A percentile compares a stretch with the other conserved stretches of the same genome.
These are phyloP conservation scores for Cladosporium sphaerospermum DNA, from an alignment of 2,329 filamentous ascomycete genomes.

Conservation along the genomic window DNA sequence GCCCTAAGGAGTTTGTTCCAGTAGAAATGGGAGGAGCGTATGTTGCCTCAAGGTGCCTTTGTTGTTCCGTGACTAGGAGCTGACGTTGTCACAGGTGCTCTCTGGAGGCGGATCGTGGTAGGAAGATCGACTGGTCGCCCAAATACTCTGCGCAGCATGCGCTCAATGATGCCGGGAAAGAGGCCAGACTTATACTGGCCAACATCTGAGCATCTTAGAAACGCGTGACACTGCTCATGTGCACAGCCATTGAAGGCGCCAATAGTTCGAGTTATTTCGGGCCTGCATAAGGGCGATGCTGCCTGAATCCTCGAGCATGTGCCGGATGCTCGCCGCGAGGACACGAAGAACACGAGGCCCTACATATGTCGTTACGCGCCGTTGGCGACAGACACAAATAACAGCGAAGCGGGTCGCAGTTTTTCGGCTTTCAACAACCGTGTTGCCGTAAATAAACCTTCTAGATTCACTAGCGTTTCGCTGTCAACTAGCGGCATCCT, in stretches of 20 bases:
- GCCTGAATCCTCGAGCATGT: too few relatives aligned
- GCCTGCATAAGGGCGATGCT: too few relatives aligned
- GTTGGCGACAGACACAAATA: too few relatives aligned
- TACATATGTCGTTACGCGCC: too few relatives aligned
- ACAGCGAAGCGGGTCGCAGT: background rate
- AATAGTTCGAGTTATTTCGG: too few relatives aligned
- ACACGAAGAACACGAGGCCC: background rate
- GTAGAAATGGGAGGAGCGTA: conserved; percentile 41
- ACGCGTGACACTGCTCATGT: too few relatives aligned
- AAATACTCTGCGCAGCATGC: conserved; percentile 41
- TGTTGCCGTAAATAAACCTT: conserved; percentile 6
- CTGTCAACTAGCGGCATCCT: conserved; percentile 1
- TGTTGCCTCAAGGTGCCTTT: conserved; percentile 13
- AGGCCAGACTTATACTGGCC: conserved; percentile 41
- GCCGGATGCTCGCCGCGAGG: too few relatives aligned
- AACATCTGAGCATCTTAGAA: conserved; percentile 5
- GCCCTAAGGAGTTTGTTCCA: conserved; percentile 32
- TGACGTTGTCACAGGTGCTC: conserved; percentile 33
- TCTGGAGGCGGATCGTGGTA: conserved; percentile 38
- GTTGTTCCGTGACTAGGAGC: background rate
- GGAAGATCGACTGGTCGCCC: conserved; percentile 43
- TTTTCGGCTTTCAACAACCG: background rate
- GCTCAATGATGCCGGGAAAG: conserved; percentile 40
- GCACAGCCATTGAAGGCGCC: too few relatives aligned
- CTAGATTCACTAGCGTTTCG: conserved; percentile 2